A percentile compares a stretch with the other conserved stretches of the same genome.
Evolutionary conservation across 768 basidiomycete species (phyloP).

Genomic region (Boletus pseudo-olivaceus): DNA sequence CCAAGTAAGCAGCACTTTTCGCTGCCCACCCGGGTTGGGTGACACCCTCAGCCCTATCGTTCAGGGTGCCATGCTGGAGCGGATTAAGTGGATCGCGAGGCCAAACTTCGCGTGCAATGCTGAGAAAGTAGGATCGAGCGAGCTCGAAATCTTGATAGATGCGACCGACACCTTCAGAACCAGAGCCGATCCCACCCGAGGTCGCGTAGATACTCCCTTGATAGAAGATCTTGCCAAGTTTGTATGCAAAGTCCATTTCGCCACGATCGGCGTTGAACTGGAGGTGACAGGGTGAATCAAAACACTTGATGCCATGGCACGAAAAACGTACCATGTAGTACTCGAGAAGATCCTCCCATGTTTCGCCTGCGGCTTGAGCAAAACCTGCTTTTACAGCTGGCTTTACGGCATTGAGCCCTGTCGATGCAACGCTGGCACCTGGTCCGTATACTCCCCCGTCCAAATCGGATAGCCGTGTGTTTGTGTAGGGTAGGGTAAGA

Average conservation of each 20-base stretch:
- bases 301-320: not conserved
- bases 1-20: constrained; percentile 82
- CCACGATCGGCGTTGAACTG: constrained; percentile 96
- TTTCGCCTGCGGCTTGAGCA: constrained; percentile 85
- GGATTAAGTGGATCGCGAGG: constrained; percentile 68
- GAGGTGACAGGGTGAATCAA: constrained; percentile 3
- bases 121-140: constrained; percentile 80
- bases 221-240: constrained; percentile 94
- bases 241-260: constrained; percentile 83
- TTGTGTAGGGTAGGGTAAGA: constrained; percentile 73
- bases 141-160: constrained; percentile 73
- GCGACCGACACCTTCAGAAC: constrained; percentile 90
- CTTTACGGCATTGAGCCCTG: constrained; percentile 65
- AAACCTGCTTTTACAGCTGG: constrained; percentile 82
- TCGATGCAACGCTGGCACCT: constrained; percentile 91
- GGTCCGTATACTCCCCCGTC: constrained; percentile 93
- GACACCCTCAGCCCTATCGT: constrained; percentile 48
- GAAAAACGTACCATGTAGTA: constrained; percentile 69
- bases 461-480: constrained; percentile 83
- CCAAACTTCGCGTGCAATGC: constrained; percentile 85
- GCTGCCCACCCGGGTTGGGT: constrained; percentile 62
- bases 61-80: constrained; percentile 40
- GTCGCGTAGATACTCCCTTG: constrained; percentile 88
- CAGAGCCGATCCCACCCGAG: constrained; percentile 77
- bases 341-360: constrained; percentile 89